Evolutionary conservation across 257 asterid species (phyloP).

Genomic region (Knoxia roxburghii): DNA sequence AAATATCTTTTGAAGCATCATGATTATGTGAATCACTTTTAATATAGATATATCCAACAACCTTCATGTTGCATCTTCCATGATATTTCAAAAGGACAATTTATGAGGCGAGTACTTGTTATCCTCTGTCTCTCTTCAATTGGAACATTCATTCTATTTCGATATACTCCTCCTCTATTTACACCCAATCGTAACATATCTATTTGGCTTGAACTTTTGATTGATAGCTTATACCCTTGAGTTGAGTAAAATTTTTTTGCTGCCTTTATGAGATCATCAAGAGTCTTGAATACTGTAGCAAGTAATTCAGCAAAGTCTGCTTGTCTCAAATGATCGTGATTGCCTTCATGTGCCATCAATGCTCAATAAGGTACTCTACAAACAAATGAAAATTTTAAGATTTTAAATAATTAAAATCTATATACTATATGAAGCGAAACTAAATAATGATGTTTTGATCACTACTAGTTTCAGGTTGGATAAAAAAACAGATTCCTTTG

Average conservation of each 20-base stretch:
- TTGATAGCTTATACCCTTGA: not conserved
- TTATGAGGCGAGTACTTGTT: not conserved
- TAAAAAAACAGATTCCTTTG: too few species aligned
- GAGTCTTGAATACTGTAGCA: not conserved
- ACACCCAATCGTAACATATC: not conserved
- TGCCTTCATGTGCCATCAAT: not conserved
- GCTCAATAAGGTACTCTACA: not conserved
- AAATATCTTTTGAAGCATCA: not conserved
- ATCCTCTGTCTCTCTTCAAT: not conserved
- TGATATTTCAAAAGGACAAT: constrained; percentile 2
- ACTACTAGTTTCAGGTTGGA: too few species aligned
- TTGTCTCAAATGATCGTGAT: not conserved
- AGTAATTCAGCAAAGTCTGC: not conserved
- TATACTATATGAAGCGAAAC: too few species aligned
- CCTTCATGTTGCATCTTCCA: not conserved
- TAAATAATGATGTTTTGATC: too few species aligned
- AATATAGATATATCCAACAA: not conserved
- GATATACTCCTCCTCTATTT: not conserved
- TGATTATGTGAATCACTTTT: not conserved
- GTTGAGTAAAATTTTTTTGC: not conserved
- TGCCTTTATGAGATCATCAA: not conserved
- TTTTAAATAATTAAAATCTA: too few species aligned
- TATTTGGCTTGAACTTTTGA: not conserved
- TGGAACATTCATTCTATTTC: not conserved
- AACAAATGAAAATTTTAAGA: too few species aligned